A percentile compares a stretch with the other conserved stretches of the same genome.
These are phyloP conservation scores for Salvia sclarea DNA, from an alignment of 305 asterid genomes.

Conservation along the genomic window DNA sequence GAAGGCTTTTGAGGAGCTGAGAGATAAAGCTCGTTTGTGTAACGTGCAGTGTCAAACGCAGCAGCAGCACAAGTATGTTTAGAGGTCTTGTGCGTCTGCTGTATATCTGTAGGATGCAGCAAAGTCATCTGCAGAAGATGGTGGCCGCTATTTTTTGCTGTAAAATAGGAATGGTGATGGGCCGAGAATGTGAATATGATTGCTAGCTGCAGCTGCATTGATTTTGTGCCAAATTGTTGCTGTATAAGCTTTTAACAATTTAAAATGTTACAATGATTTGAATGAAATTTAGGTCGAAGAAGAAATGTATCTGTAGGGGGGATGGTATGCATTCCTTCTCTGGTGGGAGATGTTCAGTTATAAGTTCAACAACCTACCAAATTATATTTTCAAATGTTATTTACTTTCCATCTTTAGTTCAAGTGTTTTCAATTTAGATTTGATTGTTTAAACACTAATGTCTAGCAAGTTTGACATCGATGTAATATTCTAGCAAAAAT, in stretches of 20 bases:
- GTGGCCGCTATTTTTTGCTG: slow-evolving; percentile 43
- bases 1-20: slow-evolving; percentile 93
- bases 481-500: too few relatives aligned
- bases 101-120: slow-evolving; percentile 58
- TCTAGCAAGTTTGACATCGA: too few relatives aligned
- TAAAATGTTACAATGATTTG: slow-evolving; percentile 9
- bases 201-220: slow-evolving; percentile 26
- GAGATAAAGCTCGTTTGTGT: slow-evolving; percentile 81
- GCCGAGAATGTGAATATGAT: slow-evolving; percentile 38
- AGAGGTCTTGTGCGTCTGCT: slow-evolving; percentile 47
- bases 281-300: neutral
- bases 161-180: slow-evolving; percentile 34
- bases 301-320: neutral
- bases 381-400: too few relatives aligned
- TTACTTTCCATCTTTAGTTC: too few relatives aligned
- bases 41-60: slow-evolving; percentile 52
- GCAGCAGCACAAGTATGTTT: slow-evolving; percentile 51
- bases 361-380: neutral
- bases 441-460: too few relatives aligned
- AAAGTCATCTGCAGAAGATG: slow-evolving; percentile 57
- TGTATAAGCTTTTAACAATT: slow-evolving; percentile 26
- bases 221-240: slow-evolving; percentile 17
- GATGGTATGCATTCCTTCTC: neutral
- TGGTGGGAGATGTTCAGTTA: neutral
- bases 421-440: too few relatives aligned